Conservation (phyloP, 2,329 filamentous ascomycete species). For the Dothideomycetidae sp. region DNA sequence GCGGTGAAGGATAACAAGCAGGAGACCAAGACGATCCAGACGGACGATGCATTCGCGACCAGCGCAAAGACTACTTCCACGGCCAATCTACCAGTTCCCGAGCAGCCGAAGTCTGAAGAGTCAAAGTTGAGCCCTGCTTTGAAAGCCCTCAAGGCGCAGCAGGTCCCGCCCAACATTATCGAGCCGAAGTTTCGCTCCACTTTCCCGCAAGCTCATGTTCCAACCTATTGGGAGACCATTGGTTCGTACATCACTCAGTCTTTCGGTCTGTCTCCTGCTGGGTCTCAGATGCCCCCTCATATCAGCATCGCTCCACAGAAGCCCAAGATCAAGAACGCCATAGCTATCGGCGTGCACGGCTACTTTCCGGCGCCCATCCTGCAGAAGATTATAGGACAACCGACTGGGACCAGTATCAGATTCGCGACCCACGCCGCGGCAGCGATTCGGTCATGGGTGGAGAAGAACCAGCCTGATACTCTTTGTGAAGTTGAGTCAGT, state of each 20-base stretch:
- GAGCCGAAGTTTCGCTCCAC: constrained; percentile 56
- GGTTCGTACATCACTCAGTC: constrained; percentile 25
- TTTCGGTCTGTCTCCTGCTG: constrained; percentile 19
- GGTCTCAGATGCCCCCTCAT: constrained; percentile 43
- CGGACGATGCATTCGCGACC: constrained; percentile 5
- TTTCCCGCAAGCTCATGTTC: constrained; percentile 38
- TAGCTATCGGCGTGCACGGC: constrained; percentile 89
- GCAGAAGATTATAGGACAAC: constrained; percentile 83
- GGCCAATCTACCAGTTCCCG: background rate
- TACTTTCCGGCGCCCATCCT: constrained; percentile 80
- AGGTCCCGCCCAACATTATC: constrained; percentile 44
- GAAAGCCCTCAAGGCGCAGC: constrained; percentile 6
- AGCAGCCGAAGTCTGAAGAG: constrained; percentile 3
- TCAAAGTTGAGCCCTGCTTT: constrained; percentile 5
- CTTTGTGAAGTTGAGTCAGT: constrained; percentile 81
- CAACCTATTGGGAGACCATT: constrained; percentile 30
- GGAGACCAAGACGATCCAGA: constrained; percentile 2
- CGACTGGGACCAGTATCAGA: constrained; percentile 84
- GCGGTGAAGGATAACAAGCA: constrained; percentile 1
- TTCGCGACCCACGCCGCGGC: constrained; percentile 81
- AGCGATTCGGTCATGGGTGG: constrained; percentile 71
- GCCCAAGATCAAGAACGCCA: constrained; percentile 59
- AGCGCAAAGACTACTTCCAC: constrained; percentile 7
- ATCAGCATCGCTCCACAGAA: constrained; percentile 56
- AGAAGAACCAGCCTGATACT: constrained; percentile 44